Evolutionary conservation across 2,329 filamentous ascomycete species (phyloP), one percentile per base, ranked within the genome.

Genomic region (Gremmenia infestans): DNA sequence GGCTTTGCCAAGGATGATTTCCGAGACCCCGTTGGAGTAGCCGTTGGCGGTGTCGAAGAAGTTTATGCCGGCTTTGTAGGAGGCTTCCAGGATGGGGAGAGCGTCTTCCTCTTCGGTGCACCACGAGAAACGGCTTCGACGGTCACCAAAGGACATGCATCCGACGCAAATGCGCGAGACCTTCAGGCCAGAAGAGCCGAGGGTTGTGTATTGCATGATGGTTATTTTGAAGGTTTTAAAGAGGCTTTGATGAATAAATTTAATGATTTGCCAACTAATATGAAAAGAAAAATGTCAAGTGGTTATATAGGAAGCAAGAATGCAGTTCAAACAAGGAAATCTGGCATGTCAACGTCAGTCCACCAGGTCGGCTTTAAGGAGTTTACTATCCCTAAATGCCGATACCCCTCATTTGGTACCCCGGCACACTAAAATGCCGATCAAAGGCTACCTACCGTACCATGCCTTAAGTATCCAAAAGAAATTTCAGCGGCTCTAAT

Each of bases 21-120:
- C 62, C 2, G 77, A 80, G 1, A 69, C 70, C 19, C 81, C 81
- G 55, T 81, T 81, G 51, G 77, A 80, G 70, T 83, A 84, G 9
- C 75, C 52, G 23, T 65, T 61, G 12, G 63, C 78, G 68, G 65
- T 74, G 62, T 79, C 76, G 73, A 74, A 79, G 14, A 78, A 81
- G 57, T 80, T 82, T 56, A 82, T 74, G 7, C 80, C 80, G n/a
- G 68, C 65, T 46, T 82, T 76, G 50, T 56, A 65, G 11, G 78
- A 78, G 40, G 78, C 75, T 67, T 82, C 76, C 50, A 82, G 72
- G 6, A 82, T 66, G 0, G 78, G 78, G 23, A 82, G 68, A 19
- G 78, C 72, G 50, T 72, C 72, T 12, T 25, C 39, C 50, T 62
- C 61, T 49, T 59, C 56, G 4, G 48, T 46, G 11, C 19, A 50